phyloP scores from a whole-genome alignment of 1,139 yeast genomes.

The Yamadazyma triangularis region DNA sequence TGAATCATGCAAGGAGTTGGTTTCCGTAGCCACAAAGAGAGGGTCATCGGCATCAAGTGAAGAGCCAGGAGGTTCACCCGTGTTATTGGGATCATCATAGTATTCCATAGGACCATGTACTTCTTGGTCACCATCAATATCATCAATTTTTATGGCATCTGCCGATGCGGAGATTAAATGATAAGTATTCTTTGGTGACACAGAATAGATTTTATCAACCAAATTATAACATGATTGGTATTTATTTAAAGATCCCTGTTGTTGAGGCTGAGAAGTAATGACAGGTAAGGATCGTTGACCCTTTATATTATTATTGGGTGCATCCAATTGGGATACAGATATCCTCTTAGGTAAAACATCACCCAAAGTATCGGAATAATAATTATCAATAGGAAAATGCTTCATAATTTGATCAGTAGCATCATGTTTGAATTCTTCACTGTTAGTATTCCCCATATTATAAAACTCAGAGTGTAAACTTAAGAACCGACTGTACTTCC shows the following conservation, averaged over 20 bases:
- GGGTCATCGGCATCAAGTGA: slow-evolving; percentile 14
- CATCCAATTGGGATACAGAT: slow-evolving; percentile 4
- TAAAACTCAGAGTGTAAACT: slow-evolving; percentile 10
- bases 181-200: slow-evolving; percentile 38
- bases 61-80: slow-evolving; percentile 27
- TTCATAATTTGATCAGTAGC: background rate
- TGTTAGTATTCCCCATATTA: slow-evolving; percentile 7
- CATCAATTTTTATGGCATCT: slow-evolving; percentile 18
- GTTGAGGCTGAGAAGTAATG: background rate
- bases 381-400: slow-evolving; percentile 4
- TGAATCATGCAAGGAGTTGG: slow-evolving; percentile 5
- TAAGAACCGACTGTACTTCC: slow-evolving; percentile 7
- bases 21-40: background rate
- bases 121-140: slow-evolving; percentile 16
- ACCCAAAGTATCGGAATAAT: slow-evolving; percentile 11
- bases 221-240: slow-evolving; percentile 23
- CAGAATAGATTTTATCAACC: slow-evolving; percentile 35
- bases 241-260: slow-evolving; percentile 1
- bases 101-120: slow-evolving; percentile 27
- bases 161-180: slow-evolving; percentile 32
- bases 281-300: too few species aligned
- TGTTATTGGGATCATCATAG: slow-evolving; percentile 19
- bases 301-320: background rate
- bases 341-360: slow-evolving; percentile 12
- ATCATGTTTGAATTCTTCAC: slow-evolving; percentile 5